Conservation (phyloP, 805 yeast species). For the Torulaspora delbrueckii region DNA sequence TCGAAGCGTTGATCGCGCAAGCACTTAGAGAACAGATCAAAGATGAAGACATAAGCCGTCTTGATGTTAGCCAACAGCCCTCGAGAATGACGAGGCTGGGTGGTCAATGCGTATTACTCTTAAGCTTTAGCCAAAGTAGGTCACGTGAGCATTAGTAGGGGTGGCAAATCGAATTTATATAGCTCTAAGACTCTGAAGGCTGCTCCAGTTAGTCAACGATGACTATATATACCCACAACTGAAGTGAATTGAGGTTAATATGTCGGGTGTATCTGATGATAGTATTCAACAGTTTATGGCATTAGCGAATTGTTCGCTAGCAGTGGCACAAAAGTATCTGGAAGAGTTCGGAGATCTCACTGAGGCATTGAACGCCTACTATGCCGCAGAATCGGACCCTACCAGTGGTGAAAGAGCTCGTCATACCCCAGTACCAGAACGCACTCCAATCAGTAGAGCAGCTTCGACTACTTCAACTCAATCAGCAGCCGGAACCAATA, state of each 20-base stretch:
- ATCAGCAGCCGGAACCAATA: conserved; percentile 2
- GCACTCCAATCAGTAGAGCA: conserved; percentile 6
- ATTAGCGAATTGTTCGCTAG: conserved; percentile 37
- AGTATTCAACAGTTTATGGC: conserved; percentile 36
- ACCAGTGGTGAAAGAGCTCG: conserved; percentile 3
- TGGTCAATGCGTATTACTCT: not conserved
- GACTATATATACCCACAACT: not conserved
- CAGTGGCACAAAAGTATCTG: conserved; percentile 38
- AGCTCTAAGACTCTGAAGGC: not conserved
- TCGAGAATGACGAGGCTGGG: not conserved
- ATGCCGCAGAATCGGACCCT: conserved; percentile 19
- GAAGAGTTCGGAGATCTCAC: conserved; percentile 29
- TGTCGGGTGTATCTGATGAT: conserved; percentile 23
- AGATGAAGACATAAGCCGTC: not conserved
- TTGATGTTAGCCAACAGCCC: not conserved
- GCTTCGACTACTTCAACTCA: conserved; percentile 11
- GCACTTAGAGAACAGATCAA: not conserved
- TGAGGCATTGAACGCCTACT: conserved; percentile 30
- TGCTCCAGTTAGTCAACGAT: not conserved
- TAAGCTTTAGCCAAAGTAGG: not conserved
- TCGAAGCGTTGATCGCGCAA: not conserved
- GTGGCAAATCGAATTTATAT: conserved; percentile 7
- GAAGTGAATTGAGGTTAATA: not conserved
- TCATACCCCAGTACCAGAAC: conserved; percentile 1
- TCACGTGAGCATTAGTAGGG: conserved; percentile 4